A percentile compares a stretch with the other conserved stretches of the same genome.
Evolutionary conservation across 352 stramenopile species (phyloP).

Genomic region (Globisporangium viniferum): DNA sequence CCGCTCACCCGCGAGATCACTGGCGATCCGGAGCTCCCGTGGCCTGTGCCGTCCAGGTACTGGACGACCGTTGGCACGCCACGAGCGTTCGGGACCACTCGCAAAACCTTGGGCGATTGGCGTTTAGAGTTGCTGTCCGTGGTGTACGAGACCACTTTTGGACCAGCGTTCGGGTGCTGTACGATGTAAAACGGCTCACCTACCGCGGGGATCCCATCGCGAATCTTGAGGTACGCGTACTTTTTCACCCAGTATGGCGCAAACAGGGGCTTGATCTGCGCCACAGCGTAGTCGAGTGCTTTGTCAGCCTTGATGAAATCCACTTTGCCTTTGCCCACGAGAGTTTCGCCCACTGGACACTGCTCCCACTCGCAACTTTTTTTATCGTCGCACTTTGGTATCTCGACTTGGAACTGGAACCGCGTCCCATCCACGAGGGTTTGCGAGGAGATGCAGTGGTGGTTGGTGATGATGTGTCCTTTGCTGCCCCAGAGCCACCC

Average conservation of each 20-base stretch:
- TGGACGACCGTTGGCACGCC: too few relatives aligned
- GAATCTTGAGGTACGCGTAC: constrained; percentile 58
- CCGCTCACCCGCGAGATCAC: too few relatives aligned
- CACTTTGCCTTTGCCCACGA: constrained; percentile 32
- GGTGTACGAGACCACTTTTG: constrained; percentile 30
- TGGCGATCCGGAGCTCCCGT: too few relatives aligned
- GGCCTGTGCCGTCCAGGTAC: too few relatives aligned
- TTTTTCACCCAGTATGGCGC: constrained; percentile 21
- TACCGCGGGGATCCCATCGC: constrained; percentile 31
- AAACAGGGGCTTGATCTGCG: constrained; percentile 34
- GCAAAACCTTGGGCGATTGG: too few relatives aligned
- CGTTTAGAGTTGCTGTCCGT: too few relatives aligned
- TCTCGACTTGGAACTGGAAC: constrained; percentile 60
- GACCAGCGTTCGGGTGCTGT: constrained; percentile 48
- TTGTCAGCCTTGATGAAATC: constrained; percentile 32
- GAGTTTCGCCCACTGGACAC: neutral
- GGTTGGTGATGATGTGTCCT: constrained; percentile 36
- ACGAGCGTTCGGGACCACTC: too few relatives aligned
- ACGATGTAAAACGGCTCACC: constrained; percentile 52
- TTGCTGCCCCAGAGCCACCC: constrained; percentile 25
- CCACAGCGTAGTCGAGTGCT: constrained; percentile 50
- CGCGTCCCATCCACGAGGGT: constrained; percentile 42
- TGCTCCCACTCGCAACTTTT: constrained; percentile 21
- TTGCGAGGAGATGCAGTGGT: constrained; percentile 32
- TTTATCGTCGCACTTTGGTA: constrained; percentile 19